A percentile compares a stretch with the other conserved stretches of the same genome.
These are phyloP conservation scores for Falciphora oryzae DNA, from an alignment of 2,329 filamentous ascomycete genomes.

Conservation along the genomic window DNA sequence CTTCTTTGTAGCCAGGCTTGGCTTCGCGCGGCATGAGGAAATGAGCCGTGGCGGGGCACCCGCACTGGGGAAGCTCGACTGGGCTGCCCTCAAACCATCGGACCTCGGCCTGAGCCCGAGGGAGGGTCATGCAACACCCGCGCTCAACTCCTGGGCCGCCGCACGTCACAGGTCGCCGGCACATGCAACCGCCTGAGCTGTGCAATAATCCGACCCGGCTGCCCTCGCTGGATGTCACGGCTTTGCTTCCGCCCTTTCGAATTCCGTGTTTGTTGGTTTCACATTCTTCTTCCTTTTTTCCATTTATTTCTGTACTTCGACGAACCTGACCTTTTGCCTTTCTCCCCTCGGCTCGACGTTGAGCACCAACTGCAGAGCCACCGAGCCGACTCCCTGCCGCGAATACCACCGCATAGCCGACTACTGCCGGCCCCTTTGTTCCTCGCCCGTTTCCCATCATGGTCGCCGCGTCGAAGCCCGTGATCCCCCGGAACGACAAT, in stretches of 20 bases:
- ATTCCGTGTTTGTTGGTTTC: not conserved
- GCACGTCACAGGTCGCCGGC: slow-evolving; percentile 1
- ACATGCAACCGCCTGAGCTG: not conserved
- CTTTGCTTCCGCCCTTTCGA: not conserved
- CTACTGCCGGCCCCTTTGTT: not conserved
- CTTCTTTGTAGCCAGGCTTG: too few relatives aligned
- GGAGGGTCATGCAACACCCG: not conserved
- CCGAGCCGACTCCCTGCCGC: too few relatives aligned
- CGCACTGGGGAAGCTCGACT: not conserved
- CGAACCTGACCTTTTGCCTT: not conserved
- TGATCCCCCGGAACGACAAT: slow-evolving; percentile 86
- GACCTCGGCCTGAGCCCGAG: not conserved
- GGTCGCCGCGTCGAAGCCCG: slow-evolving; percentile 45
- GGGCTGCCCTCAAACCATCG: not conserved
- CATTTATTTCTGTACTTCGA: not conserved
- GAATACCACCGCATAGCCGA: not conserved
- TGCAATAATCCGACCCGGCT: not conserved
- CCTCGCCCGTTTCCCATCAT: slow-evolving; percentile 6
- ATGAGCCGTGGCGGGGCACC: not conserved
- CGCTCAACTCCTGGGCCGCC: not conserved
- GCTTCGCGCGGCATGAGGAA: not conserved
- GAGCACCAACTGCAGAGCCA: not conserved
- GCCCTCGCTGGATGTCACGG: not conserved
- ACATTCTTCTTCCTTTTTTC: not conserved
- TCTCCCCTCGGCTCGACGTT: not conserved